Percentiles rank a stretch among this genome's conserved stretches.
Conservation (phyloP, 441 rosid genomes). For the Theobroma grandiflorum region DNA sequence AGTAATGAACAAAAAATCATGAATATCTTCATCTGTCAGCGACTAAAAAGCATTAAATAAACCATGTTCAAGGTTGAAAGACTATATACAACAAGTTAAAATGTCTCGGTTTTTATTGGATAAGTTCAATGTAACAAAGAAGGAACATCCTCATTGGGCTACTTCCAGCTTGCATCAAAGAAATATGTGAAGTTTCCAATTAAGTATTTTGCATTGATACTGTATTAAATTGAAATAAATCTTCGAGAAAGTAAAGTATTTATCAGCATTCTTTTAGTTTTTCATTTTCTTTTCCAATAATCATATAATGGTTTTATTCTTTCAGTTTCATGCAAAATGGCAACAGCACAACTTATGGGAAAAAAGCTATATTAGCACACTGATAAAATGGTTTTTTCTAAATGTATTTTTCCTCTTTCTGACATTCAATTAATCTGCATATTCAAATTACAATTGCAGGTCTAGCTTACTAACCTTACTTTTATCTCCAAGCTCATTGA, state of each 20-base stretch:
- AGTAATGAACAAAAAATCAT: not conserved
- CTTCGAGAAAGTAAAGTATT: not conserved
- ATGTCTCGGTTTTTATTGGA: not conserved
- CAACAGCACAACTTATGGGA: not conserved
- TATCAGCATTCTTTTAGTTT: not conserved
- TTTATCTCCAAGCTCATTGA: constrained; percentile 90
- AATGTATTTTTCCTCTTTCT: constrained; percentile 5
- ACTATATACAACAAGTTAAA: not conserved
- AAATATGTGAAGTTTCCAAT: not conserved
- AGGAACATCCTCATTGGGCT: constrained; percentile 3
- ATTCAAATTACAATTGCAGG: constrained; percentile 13
- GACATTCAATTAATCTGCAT: not conserved
- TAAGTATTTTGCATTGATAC: not conserved
- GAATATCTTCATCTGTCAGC: not conserved
- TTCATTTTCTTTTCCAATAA: not conserved
- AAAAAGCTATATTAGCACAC: not conserved
- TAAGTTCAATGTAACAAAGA: not conserved
- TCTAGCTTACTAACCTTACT: constrained; percentile 62
- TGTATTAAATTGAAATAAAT: not conserved
- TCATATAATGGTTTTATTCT: not conserved
- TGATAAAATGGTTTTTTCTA: not conserved
- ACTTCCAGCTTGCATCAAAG: not conserved
- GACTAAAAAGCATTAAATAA: constrained; percentile 1
- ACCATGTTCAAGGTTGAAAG: not conserved
- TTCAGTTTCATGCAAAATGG: not conserved